These are phyloP conservation scores for Calonectria honghensis DNA, from an alignment of 2,329 filamentous ascomycete genomes.

Conservation along the genomic window DNA sequence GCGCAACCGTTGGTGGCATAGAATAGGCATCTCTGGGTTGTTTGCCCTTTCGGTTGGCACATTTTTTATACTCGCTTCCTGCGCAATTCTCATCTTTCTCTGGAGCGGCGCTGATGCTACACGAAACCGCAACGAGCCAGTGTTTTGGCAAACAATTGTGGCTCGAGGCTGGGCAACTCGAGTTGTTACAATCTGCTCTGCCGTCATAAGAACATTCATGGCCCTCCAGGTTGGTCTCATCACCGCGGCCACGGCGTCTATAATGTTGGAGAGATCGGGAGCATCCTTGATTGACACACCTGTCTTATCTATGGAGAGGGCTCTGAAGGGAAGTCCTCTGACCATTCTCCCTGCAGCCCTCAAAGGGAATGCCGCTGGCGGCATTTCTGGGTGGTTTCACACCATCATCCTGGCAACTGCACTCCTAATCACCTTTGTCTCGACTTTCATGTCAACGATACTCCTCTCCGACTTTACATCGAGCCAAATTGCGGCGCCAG, in stretches of 20 bases:
- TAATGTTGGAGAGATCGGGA: slow-evolving; percentile 33
- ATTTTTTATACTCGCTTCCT: slow-evolving; percentile 19
- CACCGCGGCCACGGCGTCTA: slow-evolving; percentile 35
- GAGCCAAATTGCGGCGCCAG: neutral
- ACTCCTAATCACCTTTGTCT: neutral
- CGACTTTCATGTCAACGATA: slow-evolving; percentile 37
- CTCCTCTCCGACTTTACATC: slow-evolving; percentile 37
- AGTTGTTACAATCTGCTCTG: slow-evolving; percentile 36
- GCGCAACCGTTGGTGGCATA: slow-evolving; percentile 31
- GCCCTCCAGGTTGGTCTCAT: slow-evolving; percentile 23
- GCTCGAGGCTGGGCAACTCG: slow-evolving; percentile 18
- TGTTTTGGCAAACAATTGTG: slow-evolving; percentile 34
- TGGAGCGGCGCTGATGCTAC: slow-evolving; percentile 31
- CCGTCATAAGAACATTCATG: slow-evolving; percentile 22
- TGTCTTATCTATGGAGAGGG: slow-evolving; percentile 25
- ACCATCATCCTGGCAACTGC: neutral
- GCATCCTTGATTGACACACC: slow-evolving; percentile 10
- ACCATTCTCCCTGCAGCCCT: slow-evolving; percentile 36
- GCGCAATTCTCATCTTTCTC: slow-evolving; percentile 36
- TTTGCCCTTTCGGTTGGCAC: slow-evolving; percentile 32
- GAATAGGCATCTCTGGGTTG: slow-evolving; percentile 28
- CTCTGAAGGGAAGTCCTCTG: neutral
- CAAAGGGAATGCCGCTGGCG: fast-evolving
- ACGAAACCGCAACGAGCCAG: neutral
- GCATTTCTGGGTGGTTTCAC: neutral